Evolutionary conservation across 176 grass and related monocot species (phyloP), one percentile per base, ranked within the genome.

Genomic region (Oryza meyeriana): DNA sequence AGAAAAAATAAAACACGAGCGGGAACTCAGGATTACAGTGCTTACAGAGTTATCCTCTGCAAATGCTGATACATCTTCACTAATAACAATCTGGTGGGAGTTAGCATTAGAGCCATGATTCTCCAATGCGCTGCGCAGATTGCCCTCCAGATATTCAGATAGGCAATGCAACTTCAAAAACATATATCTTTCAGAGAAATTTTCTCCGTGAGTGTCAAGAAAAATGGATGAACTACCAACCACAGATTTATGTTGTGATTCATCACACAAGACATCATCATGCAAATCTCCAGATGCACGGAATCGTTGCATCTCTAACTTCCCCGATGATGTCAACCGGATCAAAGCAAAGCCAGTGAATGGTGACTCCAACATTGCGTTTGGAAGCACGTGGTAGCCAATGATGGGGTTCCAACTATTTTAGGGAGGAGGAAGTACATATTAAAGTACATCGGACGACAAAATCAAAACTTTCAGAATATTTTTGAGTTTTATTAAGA

Each of bases 271-370:
- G 48, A 76, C 75, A 41, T 77, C 55, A 68, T 83, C 70, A 66
- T 28, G 28, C 35, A 85, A 44, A 79, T 85, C 79, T 28, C 29
- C 20, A 42, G 73, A 87, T 45, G 66, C 71, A 50, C 27, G 13
- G 48, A 95, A 98, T 61, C 42, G 85, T 86, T 91, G 92, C 85
- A 98, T 85, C 75, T 95, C 90, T 85, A 98, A 86, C 68, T 75
- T 98, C 63, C 95, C 90, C 24, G 34, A 71, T 57, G 83, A 82
- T 70, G 71, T 91, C 59, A 98, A 63, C 20, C 87, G 87, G 39
- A 98, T 88, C 76, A 98, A 75, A 81, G 72, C 78, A 94, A 98
- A 95, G 13, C 87, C 89, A 74, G 40, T 6, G 50, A 67, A 69
- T n/a, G 57, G 71, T 75, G 86, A 78, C 77, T 88, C 63, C 6